phyloP scores from a whole-genome alignment of 208 protist species.

The Crithidia brevicula region DNA sequence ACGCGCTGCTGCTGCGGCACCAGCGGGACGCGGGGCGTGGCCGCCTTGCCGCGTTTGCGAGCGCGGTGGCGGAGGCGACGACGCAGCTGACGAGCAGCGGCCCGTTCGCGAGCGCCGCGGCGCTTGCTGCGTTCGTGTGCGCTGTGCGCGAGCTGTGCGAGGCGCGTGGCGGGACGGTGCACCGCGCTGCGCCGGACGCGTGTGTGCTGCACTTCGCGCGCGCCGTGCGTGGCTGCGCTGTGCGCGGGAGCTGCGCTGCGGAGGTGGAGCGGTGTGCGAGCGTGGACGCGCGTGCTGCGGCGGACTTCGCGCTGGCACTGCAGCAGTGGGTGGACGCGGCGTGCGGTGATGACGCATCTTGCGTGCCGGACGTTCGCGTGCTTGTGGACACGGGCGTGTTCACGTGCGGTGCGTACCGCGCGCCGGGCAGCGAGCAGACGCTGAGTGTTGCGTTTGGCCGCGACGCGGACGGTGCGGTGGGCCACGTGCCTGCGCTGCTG shows the following conservation, averaged over 20 bases:
- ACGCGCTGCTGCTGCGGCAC: conserved; percentile 6
- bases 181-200: conserved; percentile 25
- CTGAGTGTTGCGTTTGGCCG: conserved; percentile 34
- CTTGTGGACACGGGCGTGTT: conserved; percentile 41
- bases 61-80: conserved; percentile 1
- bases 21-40: neutral
- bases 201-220: conserved; percentile 34
- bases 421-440: conserved; percentile 20
- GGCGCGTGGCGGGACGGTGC: conserved; percentile 21
- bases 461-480: conserved; percentile 29
- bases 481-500: conserved; percentile 26
- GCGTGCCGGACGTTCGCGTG: conserved; percentile 22
- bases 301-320: neutral
- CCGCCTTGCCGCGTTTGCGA: conserved; percentile 8
- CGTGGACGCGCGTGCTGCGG: neutral
- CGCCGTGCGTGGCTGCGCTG: neutral
- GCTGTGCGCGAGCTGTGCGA: conserved; percentile 29
- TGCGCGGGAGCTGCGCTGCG: neutral
- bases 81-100: conserved; percentile 19
- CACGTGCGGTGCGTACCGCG: conserved; percentile 19
- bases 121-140: conserved; percentile 23
- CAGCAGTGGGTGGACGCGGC: neutral
- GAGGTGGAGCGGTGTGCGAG: neutral
- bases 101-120: conserved; percentile 13
- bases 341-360: neutral